phyloP scores from a whole-genome alignment of 1,284 basidiomycete species.

The Cryptococcus maquisensis region DNA sequence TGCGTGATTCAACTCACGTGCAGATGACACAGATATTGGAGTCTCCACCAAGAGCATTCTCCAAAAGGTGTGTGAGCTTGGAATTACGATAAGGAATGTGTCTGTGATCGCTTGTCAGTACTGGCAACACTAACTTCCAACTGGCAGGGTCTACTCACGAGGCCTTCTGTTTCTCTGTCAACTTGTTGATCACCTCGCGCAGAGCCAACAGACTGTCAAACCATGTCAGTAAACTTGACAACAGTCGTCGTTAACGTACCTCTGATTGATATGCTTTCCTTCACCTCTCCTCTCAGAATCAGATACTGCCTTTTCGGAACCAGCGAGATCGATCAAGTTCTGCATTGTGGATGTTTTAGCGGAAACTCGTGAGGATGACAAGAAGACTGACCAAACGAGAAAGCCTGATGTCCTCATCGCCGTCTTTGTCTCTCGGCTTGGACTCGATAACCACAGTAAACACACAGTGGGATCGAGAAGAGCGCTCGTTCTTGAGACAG shows the following conservation, averaged over 20 bases:
- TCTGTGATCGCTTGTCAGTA: slow-evolving; percentile 10
- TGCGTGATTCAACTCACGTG: slow-evolving; percentile 38
- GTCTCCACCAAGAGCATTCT: slow-evolving; percentile 56
- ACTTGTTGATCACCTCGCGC: slow-evolving; percentile 56
- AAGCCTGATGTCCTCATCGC: slow-evolving; percentile 40
- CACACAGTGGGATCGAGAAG: slow-evolving; percentile 54
- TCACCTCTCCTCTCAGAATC: slow-evolving; percentile 55
- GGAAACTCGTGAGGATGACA: neutral
- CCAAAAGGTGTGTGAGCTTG: slow-evolving; percentile 54
- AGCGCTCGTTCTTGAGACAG: slow-evolving; percentile 50
- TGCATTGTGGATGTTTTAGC: slow-evolving; percentile 18
- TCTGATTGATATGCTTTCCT: slow-evolving; percentile 58
- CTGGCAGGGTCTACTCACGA: slow-evolving; percentile 12
- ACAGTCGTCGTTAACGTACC: slow-evolving; percentile 22
- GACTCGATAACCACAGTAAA: slow-evolving; percentile 54
- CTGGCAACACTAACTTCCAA: neutral
- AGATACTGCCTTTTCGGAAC: slow-evolving; percentile 55
- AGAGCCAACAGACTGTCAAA: slow-evolving; percentile 50
- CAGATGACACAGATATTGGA: slow-evolving; percentile 58
- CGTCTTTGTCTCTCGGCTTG: slow-evolving; percentile 33
- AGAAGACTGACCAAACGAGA: slow-evolving; percentile 37
- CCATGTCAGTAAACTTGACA: slow-evolving; percentile 6
- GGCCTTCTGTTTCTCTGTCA: slow-evolving; percentile 50
- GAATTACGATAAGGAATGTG: slow-evolving; percentile 58
- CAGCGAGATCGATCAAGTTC: slow-evolving; percentile 57